Evolutionary conservation across 352 stramenopile species (phyloP), one percentile per base, ranked within the genome.

Genomic region (Globisporangium uncinulatum): DNA sequence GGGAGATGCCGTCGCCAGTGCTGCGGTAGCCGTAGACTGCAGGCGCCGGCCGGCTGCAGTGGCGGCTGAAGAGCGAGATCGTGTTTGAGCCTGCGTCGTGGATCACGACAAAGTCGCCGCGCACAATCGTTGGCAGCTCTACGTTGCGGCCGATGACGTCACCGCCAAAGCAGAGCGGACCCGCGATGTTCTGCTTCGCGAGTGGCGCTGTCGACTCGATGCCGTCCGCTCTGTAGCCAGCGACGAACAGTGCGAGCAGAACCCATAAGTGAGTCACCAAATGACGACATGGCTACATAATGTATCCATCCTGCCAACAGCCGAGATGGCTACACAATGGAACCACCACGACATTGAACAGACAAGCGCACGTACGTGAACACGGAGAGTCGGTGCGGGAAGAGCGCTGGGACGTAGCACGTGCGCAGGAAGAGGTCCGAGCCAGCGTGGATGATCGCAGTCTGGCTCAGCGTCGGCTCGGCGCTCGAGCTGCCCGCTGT

Each of bases 121-220:
- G 70, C 8, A 69, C 58, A 59, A 94, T 87, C 9, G 63, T 75
- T 24, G 86, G 82, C 51, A 95, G 47, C 43, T 60, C 49, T 17
- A 88, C 65, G 24, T 71, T 57, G 11, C 71, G 74, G n/a, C 74
- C 87, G 36, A 97, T 74, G 39, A 97, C 66, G 61, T 98, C 92
- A 3, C 91, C 92, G 7, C 86, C 81, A 47, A 98, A 98, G 61
- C 92, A 98, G 24, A 98, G 65, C 1, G 92, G 92, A 0, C 92
- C 92, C 15, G 87, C 92, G 49, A 98, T 81, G 52, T 97, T 92
- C 44, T 94, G 83, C 20, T 68, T 48, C 32, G 52, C 61, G 14
- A 73, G 2, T 0, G 71, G 65, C 42, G 74, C 70, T n/a, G 45
- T 73, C 6, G 81, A 91, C 49, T 66, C 56, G 43, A 70, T 41